Conservation (phyloP, 495 filamentous ascomycete species). For the Stereocaulon alpinum region DNA sequence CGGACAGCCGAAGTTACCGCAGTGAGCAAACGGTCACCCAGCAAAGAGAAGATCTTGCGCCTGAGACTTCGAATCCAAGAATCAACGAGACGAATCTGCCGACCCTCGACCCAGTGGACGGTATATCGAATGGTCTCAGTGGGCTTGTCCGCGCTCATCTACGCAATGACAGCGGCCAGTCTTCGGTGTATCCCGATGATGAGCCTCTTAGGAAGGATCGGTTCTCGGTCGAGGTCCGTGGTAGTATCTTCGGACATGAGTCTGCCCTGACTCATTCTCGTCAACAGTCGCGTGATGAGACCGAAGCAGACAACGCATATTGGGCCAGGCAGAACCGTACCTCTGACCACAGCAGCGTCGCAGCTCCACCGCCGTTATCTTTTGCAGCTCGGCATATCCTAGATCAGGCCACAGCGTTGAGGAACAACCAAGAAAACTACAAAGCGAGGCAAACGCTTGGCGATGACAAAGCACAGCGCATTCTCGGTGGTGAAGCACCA, state of each 20-base stretch:
- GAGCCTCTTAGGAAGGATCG: conserved; percentile 31
- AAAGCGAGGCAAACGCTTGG: conserved; percentile 20
- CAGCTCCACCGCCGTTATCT: conserved; percentile 18
- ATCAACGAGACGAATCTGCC: conserved; percentile 53
- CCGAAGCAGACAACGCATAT: conserved; percentile 43
- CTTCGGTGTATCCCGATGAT: conserved; percentile 57
- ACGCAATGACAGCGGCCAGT: conserved; percentile 67
- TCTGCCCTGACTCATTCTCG: conserved; percentile 13
- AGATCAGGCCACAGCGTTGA: conserved; percentile 26
- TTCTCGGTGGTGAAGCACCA: conserved; percentile 22
- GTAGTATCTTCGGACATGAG: conserved; percentile 26
- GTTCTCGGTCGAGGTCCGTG: conserved; percentile 29
- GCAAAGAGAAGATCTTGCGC: not conserved
- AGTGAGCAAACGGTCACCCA: conserved; percentile 21
- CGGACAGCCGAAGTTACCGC: conserved; percentile 26
- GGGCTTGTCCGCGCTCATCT: conserved; percentile 81
- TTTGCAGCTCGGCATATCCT: conserved; percentile 27
- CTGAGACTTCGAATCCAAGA: not conserved
- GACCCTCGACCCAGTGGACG: conserved; percentile 51
- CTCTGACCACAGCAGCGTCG: conserved; percentile 3
- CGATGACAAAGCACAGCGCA: conserved; percentile 22
- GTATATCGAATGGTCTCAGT: conserved; percentile 51
- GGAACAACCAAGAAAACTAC: conserved; percentile 24
- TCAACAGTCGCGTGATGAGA: conserved; percentile 33
- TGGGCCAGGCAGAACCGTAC: conserved; percentile 14